Conservation (phyloP, 2,329 filamentous ascomycete genomes). For the Colletotrichum orchidophilum region DNA sequence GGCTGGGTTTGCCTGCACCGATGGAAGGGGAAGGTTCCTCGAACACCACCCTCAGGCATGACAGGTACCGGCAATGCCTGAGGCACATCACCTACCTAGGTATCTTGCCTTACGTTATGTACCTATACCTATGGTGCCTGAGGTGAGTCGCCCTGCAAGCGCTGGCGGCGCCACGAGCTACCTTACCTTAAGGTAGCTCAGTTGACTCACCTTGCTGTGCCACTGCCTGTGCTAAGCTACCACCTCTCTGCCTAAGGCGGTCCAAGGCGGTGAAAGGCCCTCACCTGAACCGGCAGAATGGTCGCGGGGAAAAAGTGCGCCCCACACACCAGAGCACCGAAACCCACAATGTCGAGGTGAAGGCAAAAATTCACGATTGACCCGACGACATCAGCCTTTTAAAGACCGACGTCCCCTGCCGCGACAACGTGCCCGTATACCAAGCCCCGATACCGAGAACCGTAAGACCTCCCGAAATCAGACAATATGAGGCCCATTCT, state of each 20-base stretch:
- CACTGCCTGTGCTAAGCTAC: not conserved
- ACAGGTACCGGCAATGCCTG: no score
- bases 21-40: not conserved
- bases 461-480: slow-evolving; percentile 30
- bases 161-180: not conserved
- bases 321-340: slow-evolving; percentile 34
- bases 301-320: slow-evolving; percentile 32
- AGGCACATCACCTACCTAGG: not conserved
- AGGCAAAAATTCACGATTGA: slow-evolving; percentile 36
- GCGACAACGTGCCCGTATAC: slow-evolving; percentile 28
- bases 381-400: slow-evolving; percentile 31
- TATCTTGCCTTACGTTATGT: not conserved
- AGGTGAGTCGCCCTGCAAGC: not conserved
- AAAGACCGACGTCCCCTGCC: slow-evolving; percentile 35
- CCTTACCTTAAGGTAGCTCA: no score
- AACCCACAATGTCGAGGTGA: slow-evolving; percentile 34
- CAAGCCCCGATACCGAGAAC: slow-evolving; percentile 32
- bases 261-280: slow-evolving; percentile 22
- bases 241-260: not conserved
- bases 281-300: slow-evolving; percentile 30
- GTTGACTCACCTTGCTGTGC: not conserved
- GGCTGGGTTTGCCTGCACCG: not conserved
- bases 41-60: not conserved
- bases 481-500: slow-evolving; percentile 94
- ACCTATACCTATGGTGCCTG: no score